A percentile compares a stretch with the other conserved stretches of the same genome.
Conservation (phyloP, 306 rosid species). For the Vigna angularis region DNA sequence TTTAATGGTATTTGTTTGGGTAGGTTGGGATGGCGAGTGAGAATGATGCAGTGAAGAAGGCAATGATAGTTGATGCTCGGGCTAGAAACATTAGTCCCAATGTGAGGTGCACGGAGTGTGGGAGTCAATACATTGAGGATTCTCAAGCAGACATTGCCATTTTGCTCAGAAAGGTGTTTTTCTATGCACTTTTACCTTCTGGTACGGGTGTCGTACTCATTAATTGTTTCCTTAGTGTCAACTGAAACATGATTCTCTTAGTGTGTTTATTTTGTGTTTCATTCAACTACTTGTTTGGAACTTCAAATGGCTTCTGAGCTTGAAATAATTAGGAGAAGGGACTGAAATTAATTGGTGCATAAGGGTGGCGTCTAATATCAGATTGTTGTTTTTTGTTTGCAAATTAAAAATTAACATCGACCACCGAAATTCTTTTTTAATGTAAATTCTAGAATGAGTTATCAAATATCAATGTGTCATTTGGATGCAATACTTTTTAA, state of each 20-base stretch:
- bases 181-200: neutral
- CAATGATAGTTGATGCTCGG: slow-evolving; percentile 71
- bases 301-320: neutral
- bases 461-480: slow-evolving; percentile 10
- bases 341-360: neutral
- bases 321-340: slow-evolving; percentile 11
- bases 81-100: slow-evolving; percentile 93
- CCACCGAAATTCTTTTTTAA: neutral
- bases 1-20: slow-evolving; percentile 13
- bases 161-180: slow-evolving; percentile 84
- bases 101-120: slow-evolving; percentile 95
- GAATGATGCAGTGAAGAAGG: slow-evolving; percentile 66
- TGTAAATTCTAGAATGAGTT: neutral
- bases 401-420: neutral
- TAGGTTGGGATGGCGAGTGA: slow-evolving; percentile 67
- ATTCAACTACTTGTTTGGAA: slow-evolving; percentile 28
- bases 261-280: slow-evolving; percentile 2
- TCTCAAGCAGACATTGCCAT: slow-evolving; percentile 98
- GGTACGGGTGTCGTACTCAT: neutral
- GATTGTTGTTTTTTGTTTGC: neutral
- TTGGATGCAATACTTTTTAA: neutral
- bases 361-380: neutral
- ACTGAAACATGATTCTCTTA: neutral
- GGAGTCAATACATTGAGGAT: slow-evolving; percentile 98
- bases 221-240: neutral